A percentile compares a stretch with the other conserved stretches of the same genome.
phyloP scores from a whole-genome alignment of 1,284 basidiomycete species.

The Wallemia mellicola region DNA sequence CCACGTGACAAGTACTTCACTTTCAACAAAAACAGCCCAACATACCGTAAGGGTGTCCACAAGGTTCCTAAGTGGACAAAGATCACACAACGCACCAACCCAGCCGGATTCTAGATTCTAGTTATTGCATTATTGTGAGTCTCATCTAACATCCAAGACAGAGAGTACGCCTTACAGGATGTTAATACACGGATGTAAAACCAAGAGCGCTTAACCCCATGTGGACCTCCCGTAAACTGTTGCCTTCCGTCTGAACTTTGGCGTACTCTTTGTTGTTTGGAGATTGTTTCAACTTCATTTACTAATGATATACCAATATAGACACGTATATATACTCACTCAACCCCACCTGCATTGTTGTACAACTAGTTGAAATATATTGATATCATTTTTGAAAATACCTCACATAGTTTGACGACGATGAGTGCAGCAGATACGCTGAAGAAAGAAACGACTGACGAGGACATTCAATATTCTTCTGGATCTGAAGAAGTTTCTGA shows the following conservation, averaged over 20 bases:
- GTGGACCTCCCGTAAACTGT: not conserved
- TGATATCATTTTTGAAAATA: not conserved
- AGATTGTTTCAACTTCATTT: no score
- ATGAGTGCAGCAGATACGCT: not conserved
- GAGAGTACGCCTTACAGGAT: not conserved
- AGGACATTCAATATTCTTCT: not conserved
- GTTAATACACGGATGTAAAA: not conserved
- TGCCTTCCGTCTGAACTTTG: not conserved
- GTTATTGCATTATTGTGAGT: not conserved
- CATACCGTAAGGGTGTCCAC: slow-evolving; percentile 6
- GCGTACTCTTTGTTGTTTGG: not conserved
- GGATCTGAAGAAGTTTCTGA: not conserved
- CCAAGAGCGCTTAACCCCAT: not conserved
- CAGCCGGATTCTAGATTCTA: not conserved
- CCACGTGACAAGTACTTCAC: slow-evolving; percentile 5
- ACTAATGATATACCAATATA: not conserved
- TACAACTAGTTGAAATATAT: not conserved
- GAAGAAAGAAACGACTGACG: not conserved
- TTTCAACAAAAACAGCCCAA: slow-evolving; percentile 3
- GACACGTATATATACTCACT: not conserved
- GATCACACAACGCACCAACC: slow-evolving; percentile 1
- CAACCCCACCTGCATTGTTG: not conserved
- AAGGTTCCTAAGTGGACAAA: slow-evolving; percentile 3
- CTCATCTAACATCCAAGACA: not conserved
- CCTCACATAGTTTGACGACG: not conserved